A percentile compares a stretch with the other conserved stretches of the same genome.
phyloP scores from a whole-genome alignment of 1,284 basidiomycete genomes.

The Anthracocystis walkeri region DNA sequence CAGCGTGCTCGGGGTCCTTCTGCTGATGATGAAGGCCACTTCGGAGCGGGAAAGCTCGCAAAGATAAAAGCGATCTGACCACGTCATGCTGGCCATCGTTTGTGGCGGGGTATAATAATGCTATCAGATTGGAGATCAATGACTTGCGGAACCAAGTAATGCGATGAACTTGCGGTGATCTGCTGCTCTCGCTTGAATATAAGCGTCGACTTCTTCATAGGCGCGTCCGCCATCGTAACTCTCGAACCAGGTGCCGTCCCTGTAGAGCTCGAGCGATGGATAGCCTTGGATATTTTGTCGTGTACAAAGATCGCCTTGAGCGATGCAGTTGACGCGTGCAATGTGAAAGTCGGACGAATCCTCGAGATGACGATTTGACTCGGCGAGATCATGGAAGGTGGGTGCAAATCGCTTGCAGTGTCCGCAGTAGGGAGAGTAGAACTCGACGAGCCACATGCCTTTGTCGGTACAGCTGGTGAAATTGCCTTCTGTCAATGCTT shows the following conservation, averaged over 20 bases:
- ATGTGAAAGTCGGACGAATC: slow-evolving; percentile 59
- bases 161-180: slow-evolving; percentile 39
- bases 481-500: slow-evolving; percentile 31
- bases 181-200: slow-evolving; percentile 39
- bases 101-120: slow-evolving; percentile 1
- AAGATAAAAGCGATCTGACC: not conserved
- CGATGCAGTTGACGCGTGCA: slow-evolving; percentile 65
- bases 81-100: not conserved
- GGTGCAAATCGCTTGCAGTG: slow-evolving; percentile 83
- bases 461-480: slow-evolving; percentile 29
- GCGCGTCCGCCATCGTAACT: slow-evolving; percentile 42
- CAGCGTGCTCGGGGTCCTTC: not conserved
- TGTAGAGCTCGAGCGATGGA: slow-evolving; percentile 55
- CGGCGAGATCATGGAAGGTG: slow-evolving; percentile 80
- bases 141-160: not conserved
- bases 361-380: slow-evolving; percentile 50
- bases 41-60: not conserved
- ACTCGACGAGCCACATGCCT: slow-evolving; percentile 61
- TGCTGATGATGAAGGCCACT: not conserved
- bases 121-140: not conserved
- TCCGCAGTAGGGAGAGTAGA: slow-evolving; percentile 76
- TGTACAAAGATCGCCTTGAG: slow-evolving; percentile 56
- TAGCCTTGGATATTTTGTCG: slow-evolving; percentile 50
- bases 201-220: slow-evolving; percentile 34
- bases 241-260: slow-evolving; percentile 46